A percentile compares a stretch with the other conserved stretches of the same genome.
Evolutionary conservation across 1,139 yeast genomes (phyloP).

Genomic region (Suhomyces anneliseae): DNA sequence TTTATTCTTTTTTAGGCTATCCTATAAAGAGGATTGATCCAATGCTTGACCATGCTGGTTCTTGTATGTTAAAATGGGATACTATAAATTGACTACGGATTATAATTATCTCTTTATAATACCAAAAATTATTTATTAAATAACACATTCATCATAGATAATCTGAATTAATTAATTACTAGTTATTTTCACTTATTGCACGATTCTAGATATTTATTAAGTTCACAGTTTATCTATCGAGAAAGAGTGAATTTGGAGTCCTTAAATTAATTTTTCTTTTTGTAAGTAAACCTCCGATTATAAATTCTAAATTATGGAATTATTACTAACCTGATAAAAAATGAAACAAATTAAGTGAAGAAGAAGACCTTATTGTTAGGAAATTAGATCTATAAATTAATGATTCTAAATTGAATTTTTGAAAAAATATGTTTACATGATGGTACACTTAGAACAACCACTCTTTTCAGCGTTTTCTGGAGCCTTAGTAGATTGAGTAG

Average conservation of each 20-base stretch:
- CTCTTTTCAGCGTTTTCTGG: slow-evolving; percentile 9
- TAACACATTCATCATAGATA: background rate
- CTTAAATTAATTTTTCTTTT: background rate
- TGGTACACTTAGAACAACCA: slow-evolving; percentile 15
- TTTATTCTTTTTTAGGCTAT: slow-evolving; percentile 12
- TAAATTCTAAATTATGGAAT: too few relatives aligned
- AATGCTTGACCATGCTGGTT: slow-evolving; percentile 7
- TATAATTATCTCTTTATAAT: background rate
- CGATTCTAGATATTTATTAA: background rate
- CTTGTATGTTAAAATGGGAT: slow-evolving; percentile 7
- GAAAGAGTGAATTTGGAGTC: slow-evolving; percentile 11
- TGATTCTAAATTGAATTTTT: background rate
- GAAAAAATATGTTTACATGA: slow-evolving; percentile 8
- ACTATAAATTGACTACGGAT: too few relatives aligned
- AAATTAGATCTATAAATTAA: background rate
- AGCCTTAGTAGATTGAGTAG: slow-evolving; percentile 10
- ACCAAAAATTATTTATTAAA: background rate
- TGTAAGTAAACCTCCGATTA: too few relatives aligned
- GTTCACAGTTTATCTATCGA: slow-evolving; percentile 1
- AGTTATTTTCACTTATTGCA: background rate
- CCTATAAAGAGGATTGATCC: slow-evolving; percentile 17
- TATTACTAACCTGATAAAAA: background rate
- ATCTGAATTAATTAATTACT: background rate
- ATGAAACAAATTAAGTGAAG: background rate
- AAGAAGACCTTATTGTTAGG: background rate